Conservation (phyloP, 106 monocot species). For the Apostasia shenzhenica region DNA sequence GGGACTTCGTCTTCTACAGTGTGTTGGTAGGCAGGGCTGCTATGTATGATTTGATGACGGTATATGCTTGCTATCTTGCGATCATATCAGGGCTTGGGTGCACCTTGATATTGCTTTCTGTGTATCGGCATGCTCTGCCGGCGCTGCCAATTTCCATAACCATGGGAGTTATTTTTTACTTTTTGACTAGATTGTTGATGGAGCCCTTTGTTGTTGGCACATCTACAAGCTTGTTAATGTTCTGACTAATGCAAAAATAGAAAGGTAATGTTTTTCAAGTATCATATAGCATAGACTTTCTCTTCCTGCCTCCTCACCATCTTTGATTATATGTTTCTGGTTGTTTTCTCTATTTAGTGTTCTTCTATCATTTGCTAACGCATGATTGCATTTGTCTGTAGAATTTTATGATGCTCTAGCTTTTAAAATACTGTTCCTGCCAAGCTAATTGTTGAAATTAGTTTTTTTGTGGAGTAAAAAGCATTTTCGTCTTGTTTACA, state of each 20-base stretch:
- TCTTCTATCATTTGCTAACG: not conserved
- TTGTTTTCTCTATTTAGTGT: not conserved
- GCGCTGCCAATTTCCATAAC: constrained; percentile 88
- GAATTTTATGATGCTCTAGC: not conserved
- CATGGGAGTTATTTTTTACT: constrained; percentile 78
- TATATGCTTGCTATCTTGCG: constrained; percentile 92
- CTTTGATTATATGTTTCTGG: not conserved
- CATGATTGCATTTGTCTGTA: not conserved
- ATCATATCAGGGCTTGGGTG: constrained; percentile 84
- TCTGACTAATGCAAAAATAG: constrained; percentile 31
- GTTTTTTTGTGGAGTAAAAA: not conserved
- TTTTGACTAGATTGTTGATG: constrained; percentile 77
- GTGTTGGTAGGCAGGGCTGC: constrained; percentile 94
- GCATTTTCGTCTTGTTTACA: not conserved
- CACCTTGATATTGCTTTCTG: constrained; percentile 73
- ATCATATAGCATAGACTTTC: too few species aligned
- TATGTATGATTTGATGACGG: constrained; percentile 93
- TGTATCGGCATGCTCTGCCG: constrained; percentile 64
- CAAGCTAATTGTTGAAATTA: not conserved
- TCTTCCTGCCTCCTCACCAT: not conserved
- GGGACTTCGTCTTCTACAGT: constrained; percentile 94
- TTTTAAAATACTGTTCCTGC: not conserved
- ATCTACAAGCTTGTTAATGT: constrained; percentile 87
- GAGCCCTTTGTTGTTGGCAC: constrained; percentile 94
- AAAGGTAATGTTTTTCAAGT: too few species aligned